A percentile compares a stretch with the other conserved stretches of the same genome.
phyloP scores from a whole-genome alignment of 208 protist genomes.

The Trypanosoma theileri region DNA sequence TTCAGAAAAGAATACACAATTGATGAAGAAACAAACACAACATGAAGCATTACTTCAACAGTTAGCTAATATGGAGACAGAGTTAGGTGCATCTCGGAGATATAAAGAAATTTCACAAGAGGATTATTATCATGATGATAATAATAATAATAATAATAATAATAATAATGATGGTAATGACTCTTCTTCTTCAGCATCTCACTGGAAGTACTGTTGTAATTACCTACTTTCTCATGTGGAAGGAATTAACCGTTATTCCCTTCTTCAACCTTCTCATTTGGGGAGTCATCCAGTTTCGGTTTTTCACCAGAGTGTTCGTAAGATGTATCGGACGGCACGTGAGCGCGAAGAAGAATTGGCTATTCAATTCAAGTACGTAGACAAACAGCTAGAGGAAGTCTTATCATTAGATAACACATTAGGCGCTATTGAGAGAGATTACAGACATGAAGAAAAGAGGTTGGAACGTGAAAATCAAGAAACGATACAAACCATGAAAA shows the following conservation, averaged over 20 bases:
- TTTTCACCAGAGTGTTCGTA: constrained; percentile 23
- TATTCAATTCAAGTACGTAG: constrained; percentile 16
- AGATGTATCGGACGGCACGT: constrained; percentile 25
- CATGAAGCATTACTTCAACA: constrained; percentile 35
- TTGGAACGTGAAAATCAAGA: neutral
- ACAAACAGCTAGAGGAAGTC: neutral
- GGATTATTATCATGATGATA: too few relatives aligned
- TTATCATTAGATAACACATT: constrained; percentile 4
- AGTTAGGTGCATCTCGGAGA: constrained; percentile 22
- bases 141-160: too few relatives aligned
- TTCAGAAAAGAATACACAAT: constrained; percentile 46
- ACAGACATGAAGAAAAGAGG: neutral
- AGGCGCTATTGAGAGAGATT: constrained; percentile 6
- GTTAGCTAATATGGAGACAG: constrained; percentile 36
- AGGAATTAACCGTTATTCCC: constrained; percentile 12
- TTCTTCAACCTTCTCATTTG: constrained; percentile 3
- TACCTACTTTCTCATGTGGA: neutral
- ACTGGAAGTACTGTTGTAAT: constrained; percentile 14
- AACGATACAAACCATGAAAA: neutral
- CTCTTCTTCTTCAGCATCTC: constrained; percentile 2
- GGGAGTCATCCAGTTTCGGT: constrained; percentile 21
- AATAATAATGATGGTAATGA: too few relatives aligned
- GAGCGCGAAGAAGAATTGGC: constrained; percentile 20
- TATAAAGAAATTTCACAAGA: too few relatives aligned
- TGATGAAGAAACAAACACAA: constrained; percentile 31